phyloP scores from a whole-genome alignment of 768 basidiomycete genomes.

The Panaeolus papilionaceus region DNA sequence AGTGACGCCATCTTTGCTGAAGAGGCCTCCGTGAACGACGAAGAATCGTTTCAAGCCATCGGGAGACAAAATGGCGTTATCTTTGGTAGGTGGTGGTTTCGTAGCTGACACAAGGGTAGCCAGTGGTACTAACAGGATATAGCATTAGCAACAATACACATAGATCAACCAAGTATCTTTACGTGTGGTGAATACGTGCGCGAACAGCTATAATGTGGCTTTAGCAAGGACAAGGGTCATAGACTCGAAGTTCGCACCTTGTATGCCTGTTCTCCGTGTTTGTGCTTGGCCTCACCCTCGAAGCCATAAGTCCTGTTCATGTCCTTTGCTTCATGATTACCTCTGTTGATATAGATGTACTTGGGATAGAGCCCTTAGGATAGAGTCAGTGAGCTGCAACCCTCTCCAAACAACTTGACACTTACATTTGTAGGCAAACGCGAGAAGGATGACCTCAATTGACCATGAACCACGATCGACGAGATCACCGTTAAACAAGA shows the following conservation, averaged over 20 bases:
- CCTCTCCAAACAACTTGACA: conserved; percentile 12
- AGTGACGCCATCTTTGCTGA: conserved; percentile 95
- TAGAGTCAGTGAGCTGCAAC: conserved; percentile 18
- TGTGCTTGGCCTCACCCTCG: conserved; percentile 95
- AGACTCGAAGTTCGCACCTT: conserved; percentile 55
- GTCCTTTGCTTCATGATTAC: conserved; percentile 96
- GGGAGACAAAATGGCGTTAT: conserved; percentile 76
- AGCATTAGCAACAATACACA: conserved; percentile 15
- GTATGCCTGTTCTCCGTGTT: conserved; percentile 95
- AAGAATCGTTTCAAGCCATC: conserved; percentile 89
- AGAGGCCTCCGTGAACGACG: conserved; percentile 95
- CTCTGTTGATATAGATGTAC: conserved; percentile 91
- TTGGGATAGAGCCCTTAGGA: conserved; percentile 88
- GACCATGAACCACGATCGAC: conserved; percentile 98
- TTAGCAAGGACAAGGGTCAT: conserved; percentile 7
- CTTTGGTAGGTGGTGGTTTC: conserved; percentile 53
- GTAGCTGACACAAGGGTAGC: conserved; percentile 85
- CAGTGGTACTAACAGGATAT: conserved; percentile 75
- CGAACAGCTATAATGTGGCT: conserved; percentile 68
- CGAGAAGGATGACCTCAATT: conserved; percentile 89
- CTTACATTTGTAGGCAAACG: conserved; percentile 95
- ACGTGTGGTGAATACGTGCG: conserved; percentile 92
- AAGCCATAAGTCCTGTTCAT: conserved; percentile 97
- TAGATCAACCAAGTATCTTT: conserved; percentile 33
- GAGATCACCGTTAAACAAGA: conserved; percentile 94